Evolutionary conservation across 192 early-diverging fungal species (phyloP).

Genomic region (Mortierella alpina): DNA sequence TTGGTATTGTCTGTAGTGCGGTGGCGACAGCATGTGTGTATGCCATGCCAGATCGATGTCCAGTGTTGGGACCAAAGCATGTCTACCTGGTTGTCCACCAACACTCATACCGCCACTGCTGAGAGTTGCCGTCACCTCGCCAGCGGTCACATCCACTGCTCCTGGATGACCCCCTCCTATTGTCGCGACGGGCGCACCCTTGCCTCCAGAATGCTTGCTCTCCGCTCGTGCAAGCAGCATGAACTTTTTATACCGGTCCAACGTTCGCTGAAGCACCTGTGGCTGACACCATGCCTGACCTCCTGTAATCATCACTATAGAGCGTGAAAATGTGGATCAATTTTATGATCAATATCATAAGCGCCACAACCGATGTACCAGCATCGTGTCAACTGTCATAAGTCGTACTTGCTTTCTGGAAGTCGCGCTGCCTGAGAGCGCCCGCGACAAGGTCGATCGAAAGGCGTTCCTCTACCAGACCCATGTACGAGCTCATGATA

Average conservation of each 20-base stretch:
- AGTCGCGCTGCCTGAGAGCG: constrained; percentile 43
- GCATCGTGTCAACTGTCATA: too few species aligned
- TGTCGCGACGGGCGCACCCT: too few species aligned
- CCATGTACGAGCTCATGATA: constrained; percentile 41
- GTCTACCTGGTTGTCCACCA: constrained; percentile 21
- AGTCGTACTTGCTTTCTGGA: constrained; percentile 34
- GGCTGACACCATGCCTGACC: constrained; percentile 48
- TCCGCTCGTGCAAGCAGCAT: constrained; percentile 36
- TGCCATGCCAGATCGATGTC: constrained; percentile 80
- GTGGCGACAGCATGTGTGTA: constrained; percentile 70
- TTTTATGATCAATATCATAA: too few species aligned
- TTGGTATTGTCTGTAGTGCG: constrained; percentile 65
- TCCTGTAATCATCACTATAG: constrained; percentile 43
- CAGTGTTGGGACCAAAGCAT: constrained; percentile 67
- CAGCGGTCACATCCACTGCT: constrained; percentile 6
- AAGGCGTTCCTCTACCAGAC: constrained; percentile 31
- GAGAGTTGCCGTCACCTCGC: constrained; percentile 14
- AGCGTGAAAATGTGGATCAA: too few species aligned
- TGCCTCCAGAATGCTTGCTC: constrained; percentile 9
- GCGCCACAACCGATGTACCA: too few species aligned
- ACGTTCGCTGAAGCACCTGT: constrained; percentile 31
- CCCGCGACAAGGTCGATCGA: constrained; percentile 45
- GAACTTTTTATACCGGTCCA: constrained; percentile 46
- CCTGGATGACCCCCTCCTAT: not conserved
- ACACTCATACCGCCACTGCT: constrained; percentile 13